Evolutionary conservation across 1,139 yeast species (phyloP).

Genomic region (Chernovozyma sophiae-reginae): DNA sequence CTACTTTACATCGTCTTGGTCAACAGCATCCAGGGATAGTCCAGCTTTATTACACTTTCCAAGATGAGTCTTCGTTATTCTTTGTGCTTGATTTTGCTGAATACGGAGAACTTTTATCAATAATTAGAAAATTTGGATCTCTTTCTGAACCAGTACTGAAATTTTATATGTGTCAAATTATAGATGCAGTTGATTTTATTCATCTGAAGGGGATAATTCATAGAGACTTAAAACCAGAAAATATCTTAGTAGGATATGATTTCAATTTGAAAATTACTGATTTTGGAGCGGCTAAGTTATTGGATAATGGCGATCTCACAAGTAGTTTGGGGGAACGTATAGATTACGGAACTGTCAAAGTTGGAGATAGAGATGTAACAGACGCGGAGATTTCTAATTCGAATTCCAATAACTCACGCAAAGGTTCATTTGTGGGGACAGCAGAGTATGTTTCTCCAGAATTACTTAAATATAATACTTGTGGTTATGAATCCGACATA

Average conservation of each 20-base stretch:
- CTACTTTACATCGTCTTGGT: conserved; percentile 67
- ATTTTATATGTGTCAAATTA: conserved; percentile 71
- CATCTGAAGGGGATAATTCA: conserved; percentile 85
- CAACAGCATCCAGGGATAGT: conserved; percentile 64
- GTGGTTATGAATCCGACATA: conserved; percentile 85
- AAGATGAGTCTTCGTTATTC: conserved; percentile 67
- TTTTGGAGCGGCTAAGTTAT: conserved; percentile 92
- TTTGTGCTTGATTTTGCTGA: conserved; percentile 78
- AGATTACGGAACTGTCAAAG: conserved; percentile 30
- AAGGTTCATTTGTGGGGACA: conserved; percentile 67
- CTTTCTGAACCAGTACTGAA: conserved; percentile 72
- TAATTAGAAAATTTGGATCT: conserved; percentile 74
- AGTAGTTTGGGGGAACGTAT: conserved; percentile 24
- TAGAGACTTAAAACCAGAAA: conserved; percentile 94
- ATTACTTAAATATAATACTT: conserved; percentile 71
- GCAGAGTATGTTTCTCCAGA: conserved; percentile 88
- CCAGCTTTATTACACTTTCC: conserved; percentile 72
- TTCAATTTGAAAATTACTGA: conserved; percentile 91
- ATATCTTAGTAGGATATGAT: conserved; percentile 72
- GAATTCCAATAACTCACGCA: conserved; percentile 29
- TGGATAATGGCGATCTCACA: conserved; percentile 42
- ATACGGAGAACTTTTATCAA: conserved; percentile 67
- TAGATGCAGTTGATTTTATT: conserved; percentile 84
- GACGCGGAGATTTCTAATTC: conserved; percentile 6
- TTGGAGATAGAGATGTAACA: conserved; percentile 4